Conservation (phyloP, 129 eudicot species). For the Sambucus nigra region DNA sequence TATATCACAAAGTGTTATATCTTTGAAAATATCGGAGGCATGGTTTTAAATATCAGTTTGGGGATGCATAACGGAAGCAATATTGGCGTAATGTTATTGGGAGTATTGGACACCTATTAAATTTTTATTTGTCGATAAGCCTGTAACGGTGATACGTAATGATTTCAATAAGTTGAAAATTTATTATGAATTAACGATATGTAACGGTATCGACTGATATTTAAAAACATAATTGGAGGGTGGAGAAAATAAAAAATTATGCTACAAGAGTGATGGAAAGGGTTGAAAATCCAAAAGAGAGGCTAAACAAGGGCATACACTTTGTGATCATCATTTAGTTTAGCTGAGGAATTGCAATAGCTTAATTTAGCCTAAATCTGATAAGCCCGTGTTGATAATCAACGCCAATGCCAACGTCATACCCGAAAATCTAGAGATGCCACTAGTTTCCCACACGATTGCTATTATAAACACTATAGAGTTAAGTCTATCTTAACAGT, state of each 20-base stretch:
- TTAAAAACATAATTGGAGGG: no score
- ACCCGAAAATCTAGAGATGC: conserved; percentile 18
- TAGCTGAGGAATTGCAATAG: conserved; percentile 8
- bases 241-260: conserved; percentile 17
- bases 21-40: not conserved
- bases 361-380: conserved; percentile 9
- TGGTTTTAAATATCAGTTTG: no score
- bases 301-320: conserved; percentile 23
- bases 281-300: conserved; percentile 51
- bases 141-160: no score
- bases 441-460: conserved; percentile 31
- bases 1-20: not conserved
- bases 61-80: no score
- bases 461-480: no score
- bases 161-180: no score
- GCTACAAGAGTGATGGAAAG: conserved; percentile 33
- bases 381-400: not conserved
- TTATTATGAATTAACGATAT: no score
- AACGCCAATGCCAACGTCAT: conserved; percentile 15
- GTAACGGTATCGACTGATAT: no score
- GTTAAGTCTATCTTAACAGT: no score
- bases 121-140: no score
- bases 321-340: conserved; percentile 42
- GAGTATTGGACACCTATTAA: no score
- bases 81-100: no score